Base-by-base conservation (phyloP, 192 early-diverging fungal species). In the Coemansia sp. region DNA sequence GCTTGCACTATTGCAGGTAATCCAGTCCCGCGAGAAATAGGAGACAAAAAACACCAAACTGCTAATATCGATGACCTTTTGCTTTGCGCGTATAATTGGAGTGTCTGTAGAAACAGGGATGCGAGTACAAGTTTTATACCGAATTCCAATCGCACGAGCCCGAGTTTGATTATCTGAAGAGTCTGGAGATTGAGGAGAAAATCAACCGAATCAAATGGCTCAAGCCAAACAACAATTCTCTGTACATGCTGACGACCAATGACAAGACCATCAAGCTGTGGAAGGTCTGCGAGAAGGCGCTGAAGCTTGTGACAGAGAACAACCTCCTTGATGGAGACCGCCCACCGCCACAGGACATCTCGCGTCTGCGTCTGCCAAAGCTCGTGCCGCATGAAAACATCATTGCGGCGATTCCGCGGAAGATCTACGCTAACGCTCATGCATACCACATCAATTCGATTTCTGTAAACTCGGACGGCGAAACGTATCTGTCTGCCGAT, bases 371-470 rank as follows among this genome's bases (percentile, higher is more conserved):
- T 37, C 75, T 97, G 41, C 96, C 97, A 20, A 93, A 91, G 81
- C 79, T 98, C 60, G 89, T 92, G 36, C 92, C 96, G 71, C 96
- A 95, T 68, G 97, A 99, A 72, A 96, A 93, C 39, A 96, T 99
- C 72, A 91, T 97, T 62, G 93, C 96, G 2, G 96, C 97, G 36
- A 91, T 95, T 36, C 96, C 96, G 17, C 88, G 95, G 36, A 96
- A 95, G 74, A 92, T 96, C 32, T 99, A 98, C 85, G 93, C 95
- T 66, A 95, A 95, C 84, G 98, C 98, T 33, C 98, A 99, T 78
- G 94, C 96, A 8, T 98, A 99, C 86, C 98, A 99, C 70, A 99
- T 99, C 88, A 99, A 99, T 86, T 98, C 96, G 14, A 98, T 99
- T 67, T 98, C 96, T 20, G 93, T 98, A 69, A 99, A 99, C 81